Base-by-base conservation (phyloP, 179 eudicot species). In the Patellifolia procumbens region DNA sequence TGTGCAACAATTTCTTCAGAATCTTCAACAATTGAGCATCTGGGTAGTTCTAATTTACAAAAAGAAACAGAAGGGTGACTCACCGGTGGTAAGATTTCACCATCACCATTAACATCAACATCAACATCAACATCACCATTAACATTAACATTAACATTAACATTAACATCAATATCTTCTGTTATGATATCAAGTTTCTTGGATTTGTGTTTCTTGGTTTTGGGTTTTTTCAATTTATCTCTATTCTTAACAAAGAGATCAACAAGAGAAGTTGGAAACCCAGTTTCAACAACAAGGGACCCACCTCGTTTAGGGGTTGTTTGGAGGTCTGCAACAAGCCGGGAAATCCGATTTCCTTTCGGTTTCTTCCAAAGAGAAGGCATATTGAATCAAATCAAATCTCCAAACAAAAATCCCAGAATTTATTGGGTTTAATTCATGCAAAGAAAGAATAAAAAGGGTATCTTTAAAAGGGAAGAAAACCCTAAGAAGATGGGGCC, bases 231-330 rank as follows among this genome's bases (percentile, higher is more conserved):
- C 70, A 88, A 72, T 3, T 87, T 81, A 32, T 88, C 85, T 3
- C 86, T 83, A 75, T 90, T 88, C 64, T 91, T 89, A 24, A 82
- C 88, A 53, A 85, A 79, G 13, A 92, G 81, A 83, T 92, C 93
- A 24, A 85, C 73, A 37, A 88, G 79, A 35, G 96, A 92, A 7
- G 81, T 77, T 1, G 91, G 89, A 26, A 85, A 83, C 1, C 85
- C 89, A 19, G 86, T 85, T 64, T 86, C 84, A n/a, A 81, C 79
- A 31, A 83, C 79, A 7, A 84, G 84, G 4, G 87, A 78, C 6
- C 81, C 84, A 10, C 85, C 83, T 12, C 69, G 84, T 20, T 79
- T 88, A 2, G 78, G 77, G 46, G 80, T 61, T 4, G 83, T 56
- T 67, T 74, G 75, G 49, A 84, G 72, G 72, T 84, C 86, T 37